Evolutionary conservation across 2,329 filamentous ascomycete genomes (phyloP).

Genomic region (Penicillium crustosum): DNA sequence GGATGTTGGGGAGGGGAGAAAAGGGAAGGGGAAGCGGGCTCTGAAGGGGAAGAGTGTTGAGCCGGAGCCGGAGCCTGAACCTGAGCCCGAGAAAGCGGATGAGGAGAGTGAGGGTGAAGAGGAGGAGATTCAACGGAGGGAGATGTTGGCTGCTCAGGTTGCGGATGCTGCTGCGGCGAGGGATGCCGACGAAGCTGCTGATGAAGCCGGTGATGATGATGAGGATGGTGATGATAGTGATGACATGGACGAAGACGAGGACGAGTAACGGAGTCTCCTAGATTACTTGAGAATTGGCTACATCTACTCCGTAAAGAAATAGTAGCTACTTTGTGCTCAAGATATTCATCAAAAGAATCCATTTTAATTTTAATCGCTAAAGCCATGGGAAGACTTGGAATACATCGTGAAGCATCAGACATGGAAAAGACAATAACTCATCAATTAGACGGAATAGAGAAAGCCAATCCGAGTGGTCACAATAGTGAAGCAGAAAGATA

Average conservation of each 20-base stretch:
- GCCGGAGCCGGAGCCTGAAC: conserved; percentile 1
- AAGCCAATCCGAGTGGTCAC: background rate
- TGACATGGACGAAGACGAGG: background rate
- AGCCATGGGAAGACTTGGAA: background rate
- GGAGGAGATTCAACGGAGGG: conserved; percentile 33
- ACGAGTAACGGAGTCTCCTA: background rate
- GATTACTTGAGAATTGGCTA: background rate
- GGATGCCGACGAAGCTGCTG: conserved; percentile 27
- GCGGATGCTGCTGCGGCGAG: conserved; percentile 28
- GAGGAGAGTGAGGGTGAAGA: conserved; percentile 35
- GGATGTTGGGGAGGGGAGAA: conserved; percentile 5
- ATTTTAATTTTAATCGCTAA: conserved; percentile 14
- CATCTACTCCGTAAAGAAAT: background rate
- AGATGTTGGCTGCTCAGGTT: conserved; percentile 32
- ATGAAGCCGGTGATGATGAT: conserved; percentile 20
- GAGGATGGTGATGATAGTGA: conserved; percentile 1
- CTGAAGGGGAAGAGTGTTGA: conserved; percentile 23
- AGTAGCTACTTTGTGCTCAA: background rate
- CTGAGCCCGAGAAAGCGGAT: conserved; percentile 16
- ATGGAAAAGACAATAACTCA: conserved; percentile 9
- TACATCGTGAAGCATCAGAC: conserved; percentile 19
- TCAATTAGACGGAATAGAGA: conserved; percentile 12
- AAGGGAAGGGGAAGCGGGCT: conserved; percentile 12
- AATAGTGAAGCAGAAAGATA: conserved; percentile 1
- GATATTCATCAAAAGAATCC: background rate